phyloP scores from a whole-genome alignment of 2,329 filamentous ascomycete species.

The Aspergillus carbonarius region DNA sequence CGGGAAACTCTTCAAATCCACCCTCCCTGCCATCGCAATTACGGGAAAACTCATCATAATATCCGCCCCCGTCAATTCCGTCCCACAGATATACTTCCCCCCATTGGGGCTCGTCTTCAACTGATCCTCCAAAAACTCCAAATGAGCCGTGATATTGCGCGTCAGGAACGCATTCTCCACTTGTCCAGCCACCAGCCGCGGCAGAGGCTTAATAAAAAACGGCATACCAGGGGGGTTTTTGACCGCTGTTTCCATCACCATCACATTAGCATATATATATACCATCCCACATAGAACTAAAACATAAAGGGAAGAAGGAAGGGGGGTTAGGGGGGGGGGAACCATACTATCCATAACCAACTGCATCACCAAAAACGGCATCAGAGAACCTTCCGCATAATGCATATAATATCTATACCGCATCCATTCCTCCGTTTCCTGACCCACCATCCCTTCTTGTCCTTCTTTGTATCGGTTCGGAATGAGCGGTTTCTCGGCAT shows the following conservation, averaged over 20 bases:
- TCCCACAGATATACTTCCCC: slow-evolving; percentile 44
- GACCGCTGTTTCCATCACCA: slow-evolving; percentile 37
- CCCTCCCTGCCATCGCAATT: slow-evolving; percentile 35
- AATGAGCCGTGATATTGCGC: slow-evolving; percentile 43
- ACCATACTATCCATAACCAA: slow-evolving; percentile 60
- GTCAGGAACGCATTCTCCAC: slow-evolving; percentile 42
- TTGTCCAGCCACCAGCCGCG: slow-evolving; percentile 52
- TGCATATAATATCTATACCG: slow-evolving; percentile 71
- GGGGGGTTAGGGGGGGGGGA: not conserved
- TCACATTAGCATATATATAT: not conserved
- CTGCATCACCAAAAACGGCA: slow-evolving; percentile 66
- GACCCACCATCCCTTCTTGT: slow-evolving; percentile 55
- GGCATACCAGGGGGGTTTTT: slow-evolving; percentile 55
- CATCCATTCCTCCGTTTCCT: slow-evolving; percentile 61
- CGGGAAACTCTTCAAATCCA: slow-evolving; percentile 40
- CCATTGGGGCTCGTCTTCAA: slow-evolving; percentile 43
- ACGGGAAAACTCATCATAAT: slow-evolving; percentile 50
- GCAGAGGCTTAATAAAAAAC: slow-evolving; percentile 69
- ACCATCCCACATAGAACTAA: not conserved
- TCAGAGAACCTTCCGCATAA: slow-evolving; percentile 81
- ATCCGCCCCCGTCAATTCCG: slow-evolving; percentile 45
- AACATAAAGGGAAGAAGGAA: not conserved
- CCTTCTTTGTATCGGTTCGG: slow-evolving; percentile 53
- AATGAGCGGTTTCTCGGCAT: slow-evolving; percentile 39
- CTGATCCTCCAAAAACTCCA: slow-evolving; percentile 47